A percentile compares a stretch with the other conserved stretches of the same genome.
Conservation (phyloP, 495 filamentous ascomycete genomes). For the Aspergillus heteromorphus region DNA sequence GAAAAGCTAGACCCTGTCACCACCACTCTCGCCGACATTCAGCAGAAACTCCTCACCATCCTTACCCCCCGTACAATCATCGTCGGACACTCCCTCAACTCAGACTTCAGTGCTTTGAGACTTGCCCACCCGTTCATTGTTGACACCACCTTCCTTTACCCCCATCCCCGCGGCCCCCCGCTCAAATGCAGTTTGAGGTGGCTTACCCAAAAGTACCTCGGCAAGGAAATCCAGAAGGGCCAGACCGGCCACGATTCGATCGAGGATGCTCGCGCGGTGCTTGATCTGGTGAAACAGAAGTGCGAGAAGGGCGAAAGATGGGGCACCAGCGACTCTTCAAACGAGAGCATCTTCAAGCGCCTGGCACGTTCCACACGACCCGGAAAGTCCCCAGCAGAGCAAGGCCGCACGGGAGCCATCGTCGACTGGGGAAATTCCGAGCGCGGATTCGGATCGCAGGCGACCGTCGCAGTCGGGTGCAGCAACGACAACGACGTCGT, state of each 20-base stretch:
- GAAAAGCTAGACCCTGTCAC: conserved; percentile 73
- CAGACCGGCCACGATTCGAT: conserved; percentile 79
- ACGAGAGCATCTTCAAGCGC: conserved; percentile 84
- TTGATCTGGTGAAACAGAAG: conserved; percentile 91
- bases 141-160: conserved; percentile 82
- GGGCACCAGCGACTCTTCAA: conserved; percentile 67
- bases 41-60: conserved; percentile 65
- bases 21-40: conserved; percentile 80
- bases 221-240: conserved; percentile 79
- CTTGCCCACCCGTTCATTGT: conserved; percentile 88
- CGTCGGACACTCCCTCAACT: conserved; percentile 86
- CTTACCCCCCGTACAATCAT: conserved; percentile 73
- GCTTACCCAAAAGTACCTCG: conserved; percentile 73
- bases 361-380: conserved; percentile 56
- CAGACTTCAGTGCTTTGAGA: conserved; percentile 77
- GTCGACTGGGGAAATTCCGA: conserved; percentile 84
- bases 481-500: conserved; percentile 69
- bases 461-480: conserved; percentile 67
- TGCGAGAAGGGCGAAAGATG: conserved; percentile 84
- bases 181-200: conserved; percentile 74
- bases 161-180: conserved; percentile 70
- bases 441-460: conserved; percentile 65
- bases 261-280: conserved; percentile 83
- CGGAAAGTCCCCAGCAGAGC: conserved; percentile 37
- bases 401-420: conserved; percentile 67